These are phyloP conservation scores for Trichophyton verrucosum DNA, from an alignment of 2,329 filamentous ascomycete species.

Conservation along the genomic window DNA sequence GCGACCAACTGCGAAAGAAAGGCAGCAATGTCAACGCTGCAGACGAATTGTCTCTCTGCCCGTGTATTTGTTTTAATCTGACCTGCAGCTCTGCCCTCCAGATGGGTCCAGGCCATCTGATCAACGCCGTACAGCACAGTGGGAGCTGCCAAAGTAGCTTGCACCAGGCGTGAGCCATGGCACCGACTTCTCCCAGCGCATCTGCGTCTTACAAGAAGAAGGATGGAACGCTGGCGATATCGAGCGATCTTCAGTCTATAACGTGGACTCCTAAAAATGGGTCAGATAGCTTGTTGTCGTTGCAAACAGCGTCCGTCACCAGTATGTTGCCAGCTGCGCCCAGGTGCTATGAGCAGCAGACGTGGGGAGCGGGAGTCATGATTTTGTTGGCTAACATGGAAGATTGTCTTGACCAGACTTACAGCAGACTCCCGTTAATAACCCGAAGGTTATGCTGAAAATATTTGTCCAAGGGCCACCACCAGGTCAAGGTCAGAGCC, in stretches of 20 bases:
- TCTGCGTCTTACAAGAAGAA: conserved; percentile 82
- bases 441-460: conserved; percentile 84
- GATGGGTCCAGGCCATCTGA: conserved; percentile 7
- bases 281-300: conserved; percentile 51
- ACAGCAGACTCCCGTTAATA: conserved; percentile 83
- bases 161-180: conserved; percentile 6
- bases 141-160: background rate
- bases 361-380: background rate
- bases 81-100: background rate
- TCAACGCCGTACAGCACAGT: conserved; percentile 3
- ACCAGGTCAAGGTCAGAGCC: conserved; percentile 39
- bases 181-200: conserved; percentile 23
- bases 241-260: conserved; percentile 58
- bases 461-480: conserved; percentile 60
- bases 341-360: background rate
- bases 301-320: conserved; percentile 64
- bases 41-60: background rate
- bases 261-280: conserved; percentile 64
- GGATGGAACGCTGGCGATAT: conserved; percentile 69
- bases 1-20: background rate
- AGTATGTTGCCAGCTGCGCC: conserved; percentile 44
- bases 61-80: background rate
- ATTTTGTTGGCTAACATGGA: background rate
- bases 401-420: conserved; percentile 48
- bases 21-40: background rate